These are phyloP conservation scores for Pseudogymnoascus sp. DNA, from an alignment of 2,329 filamentous ascomycete species.

Conservation along the genomic window DNA sequence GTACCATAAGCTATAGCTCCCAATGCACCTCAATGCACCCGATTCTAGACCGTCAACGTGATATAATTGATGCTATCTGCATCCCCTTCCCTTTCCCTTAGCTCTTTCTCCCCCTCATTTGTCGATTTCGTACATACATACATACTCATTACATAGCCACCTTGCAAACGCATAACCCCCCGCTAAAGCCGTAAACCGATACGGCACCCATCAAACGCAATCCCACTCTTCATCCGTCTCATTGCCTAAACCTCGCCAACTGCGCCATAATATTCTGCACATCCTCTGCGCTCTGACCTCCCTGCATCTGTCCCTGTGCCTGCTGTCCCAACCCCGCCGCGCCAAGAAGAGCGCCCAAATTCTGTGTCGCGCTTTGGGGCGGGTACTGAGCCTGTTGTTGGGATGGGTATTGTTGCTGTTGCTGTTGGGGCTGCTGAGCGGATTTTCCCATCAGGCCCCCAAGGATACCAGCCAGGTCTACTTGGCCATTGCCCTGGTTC, in stretches of 20 bases:
- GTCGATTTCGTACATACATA: slow-evolving; percentile 12
- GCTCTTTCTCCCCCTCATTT: slow-evolving; percentile 13
- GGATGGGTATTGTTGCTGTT: slow-evolving; percentile 25
- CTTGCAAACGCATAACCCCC: neutral
- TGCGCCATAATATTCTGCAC: slow-evolving; percentile 72
- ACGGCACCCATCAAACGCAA: neutral
- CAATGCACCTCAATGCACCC: neutral
- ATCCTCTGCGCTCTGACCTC: slow-evolving; percentile 41
- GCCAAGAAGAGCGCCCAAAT: slow-evolving; percentile 24
- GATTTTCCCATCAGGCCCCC: slow-evolving; percentile 24
- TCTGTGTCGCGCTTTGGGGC: slow-evolving; percentile 23
- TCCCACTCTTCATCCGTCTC: neutral
- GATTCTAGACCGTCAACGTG: neutral
- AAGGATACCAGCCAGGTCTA: slow-evolving; percentile 30
- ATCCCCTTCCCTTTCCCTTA: neutral
- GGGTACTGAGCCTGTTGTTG: slow-evolving; percentile 30
- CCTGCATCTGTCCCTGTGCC: slow-evolving; percentile 21
- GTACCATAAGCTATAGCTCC: neutral
- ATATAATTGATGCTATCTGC: neutral
- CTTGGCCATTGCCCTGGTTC: slow-evolving; percentile 22
- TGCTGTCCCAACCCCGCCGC: slow-evolving; percentile 20
- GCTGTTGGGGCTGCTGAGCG: slow-evolving; percentile 30
- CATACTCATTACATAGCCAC: slow-evolving; percentile 9
- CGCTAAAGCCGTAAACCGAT: neutral
- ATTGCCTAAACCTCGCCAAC: slow-evolving; percentile 59